Evolutionary conservation across 208 protist genomes (phyloP).

Genomic region (Leishmania tropica): DNA sequence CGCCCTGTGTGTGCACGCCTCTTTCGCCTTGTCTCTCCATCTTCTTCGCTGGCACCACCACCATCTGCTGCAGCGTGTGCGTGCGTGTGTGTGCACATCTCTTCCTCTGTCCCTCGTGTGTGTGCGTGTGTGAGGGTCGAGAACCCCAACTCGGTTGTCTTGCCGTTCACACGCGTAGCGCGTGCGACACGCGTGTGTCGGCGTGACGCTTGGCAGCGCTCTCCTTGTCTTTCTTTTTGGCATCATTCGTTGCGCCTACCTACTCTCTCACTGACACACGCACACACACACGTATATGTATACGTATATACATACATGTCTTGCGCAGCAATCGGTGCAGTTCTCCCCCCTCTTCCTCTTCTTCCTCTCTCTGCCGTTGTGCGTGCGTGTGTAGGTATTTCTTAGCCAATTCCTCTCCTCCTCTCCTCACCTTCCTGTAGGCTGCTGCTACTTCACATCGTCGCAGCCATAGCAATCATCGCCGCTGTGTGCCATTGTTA

Average conservation of each 20-base stretch:
- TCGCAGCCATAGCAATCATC: neutral
- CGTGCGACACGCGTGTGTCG: neutral
- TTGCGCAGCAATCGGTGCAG: neutral
- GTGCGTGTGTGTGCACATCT: neutral
- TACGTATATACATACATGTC: no score
- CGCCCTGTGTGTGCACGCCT: neutral
- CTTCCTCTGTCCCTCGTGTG: neutral
- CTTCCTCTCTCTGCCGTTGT: neutral
- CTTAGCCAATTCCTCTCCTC: conserved; percentile 4
- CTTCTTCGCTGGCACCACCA: neutral
- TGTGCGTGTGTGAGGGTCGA: neutral
- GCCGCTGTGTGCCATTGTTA: neutral
- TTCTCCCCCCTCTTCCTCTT: neutral
- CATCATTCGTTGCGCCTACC: neutral
- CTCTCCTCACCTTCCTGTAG: neutral
- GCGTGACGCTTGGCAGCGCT: neutral
- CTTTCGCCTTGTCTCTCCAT: neutral
- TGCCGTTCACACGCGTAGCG: no score
- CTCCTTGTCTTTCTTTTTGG: neutral
- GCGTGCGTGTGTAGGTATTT: conserved; percentile 1
- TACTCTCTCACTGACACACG: neutral
- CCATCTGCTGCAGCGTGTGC: neutral
- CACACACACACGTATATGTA: neutral
- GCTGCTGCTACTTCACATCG: neutral
- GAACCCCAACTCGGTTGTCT: no score